phyloP scores from a whole-genome alignment of 1,284 basidiomycete species.

The Microbotryum saponariae region DNA sequence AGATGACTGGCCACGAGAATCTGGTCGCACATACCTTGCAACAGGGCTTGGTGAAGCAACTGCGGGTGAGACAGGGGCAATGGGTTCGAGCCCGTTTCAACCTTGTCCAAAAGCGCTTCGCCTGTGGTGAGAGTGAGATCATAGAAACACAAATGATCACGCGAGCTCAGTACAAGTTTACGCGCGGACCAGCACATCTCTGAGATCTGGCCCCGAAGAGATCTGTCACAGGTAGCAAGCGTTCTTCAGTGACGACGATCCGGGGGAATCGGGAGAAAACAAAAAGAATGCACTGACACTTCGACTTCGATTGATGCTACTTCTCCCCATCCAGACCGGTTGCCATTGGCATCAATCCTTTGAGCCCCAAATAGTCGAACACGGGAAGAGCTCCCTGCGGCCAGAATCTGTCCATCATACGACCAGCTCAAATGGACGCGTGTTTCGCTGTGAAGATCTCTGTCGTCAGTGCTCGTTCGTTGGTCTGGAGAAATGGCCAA shows the following conservation, averaged over 20 bases:
- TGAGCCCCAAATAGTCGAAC: conserved; percentile 14
- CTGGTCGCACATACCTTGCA: conserved; percentile 61
- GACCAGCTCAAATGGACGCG: conserved; percentile 23
- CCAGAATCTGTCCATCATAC: conserved; percentile 8
- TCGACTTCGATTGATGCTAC: conserved; percentile 3
- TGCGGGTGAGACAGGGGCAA: conserved; percentile 83
- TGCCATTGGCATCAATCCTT: conserved; percentile 13
- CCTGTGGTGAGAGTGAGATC: conserved; percentile 39
- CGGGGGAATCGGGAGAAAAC: too few relatives aligned
- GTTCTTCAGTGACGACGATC: too few relatives aligned
- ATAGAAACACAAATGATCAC: conserved; percentile 68
- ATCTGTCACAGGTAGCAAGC: too few relatives aligned
- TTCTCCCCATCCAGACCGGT: conserved; percentile 4
- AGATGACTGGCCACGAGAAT: background rate
- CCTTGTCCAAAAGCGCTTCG: conserved; percentile 44
- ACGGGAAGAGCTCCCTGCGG: background rate
- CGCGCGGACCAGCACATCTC: conserved; percentile 81
- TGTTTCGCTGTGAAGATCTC: background rate
- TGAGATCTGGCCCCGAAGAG: conserved; percentile 47
- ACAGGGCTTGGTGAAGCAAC: conserved; percentile 77
- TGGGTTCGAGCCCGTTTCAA: conserved; percentile 52
- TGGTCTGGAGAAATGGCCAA: too few relatives aligned
- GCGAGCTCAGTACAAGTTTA: conserved; percentile 57
- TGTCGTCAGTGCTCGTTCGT: background rate
- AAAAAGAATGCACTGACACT: conserved; percentile 1